phyloP scores from a whole-genome alignment of 2,329 filamentous ascomycete genomes.

The Exophiala sideris region DNA sequence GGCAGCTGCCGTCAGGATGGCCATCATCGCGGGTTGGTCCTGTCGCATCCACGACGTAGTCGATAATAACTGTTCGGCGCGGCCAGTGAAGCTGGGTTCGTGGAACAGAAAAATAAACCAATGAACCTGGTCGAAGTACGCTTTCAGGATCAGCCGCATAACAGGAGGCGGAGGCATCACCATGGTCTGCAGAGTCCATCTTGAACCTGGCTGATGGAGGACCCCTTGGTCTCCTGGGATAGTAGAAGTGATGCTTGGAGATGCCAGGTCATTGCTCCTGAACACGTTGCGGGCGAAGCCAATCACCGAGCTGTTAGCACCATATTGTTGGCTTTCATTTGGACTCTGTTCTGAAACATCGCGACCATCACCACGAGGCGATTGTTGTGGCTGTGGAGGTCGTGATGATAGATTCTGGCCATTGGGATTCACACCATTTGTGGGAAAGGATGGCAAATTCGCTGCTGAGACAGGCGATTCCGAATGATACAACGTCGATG shows the following conservation, averaged over 20 bases:
- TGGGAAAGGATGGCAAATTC: neutral
- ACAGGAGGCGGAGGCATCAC: conserved; percentile 20
- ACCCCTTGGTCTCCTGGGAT: conserved; percentile 22
- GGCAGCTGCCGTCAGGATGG: conserved; percentile 21
- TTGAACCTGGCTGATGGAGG: conserved; percentile 9
- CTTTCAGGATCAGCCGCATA: conserved; percentile 22
- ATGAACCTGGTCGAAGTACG: conserved; percentile 26
- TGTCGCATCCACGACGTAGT: conserved; percentile 18
- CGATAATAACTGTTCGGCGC: conserved; percentile 15
- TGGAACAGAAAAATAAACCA: conserved; percentile 27
- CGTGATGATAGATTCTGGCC: neutral
- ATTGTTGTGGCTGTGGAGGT: neutral
- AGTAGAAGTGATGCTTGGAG: conserved; percentile 21
- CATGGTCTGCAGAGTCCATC: conserved; percentile 22
- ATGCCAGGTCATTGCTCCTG: conserved; percentile 18
- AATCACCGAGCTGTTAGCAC: conserved; percentile 25
- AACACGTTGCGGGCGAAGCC: conserved; percentile 27
- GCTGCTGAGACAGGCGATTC: neutral
- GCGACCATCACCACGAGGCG: neutral
- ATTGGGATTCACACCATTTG: neutral
- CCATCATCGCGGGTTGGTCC: conserved; percentile 20
- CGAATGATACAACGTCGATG: neutral
- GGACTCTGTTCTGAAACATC: neutral
- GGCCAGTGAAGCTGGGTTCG: conserved; percentile 17
- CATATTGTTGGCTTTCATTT: conserved; percentile 21